phyloP scores from a whole-genome alignment of 2,329 filamentous ascomycete species.

The Cladobotryum protrusum region DNA sequence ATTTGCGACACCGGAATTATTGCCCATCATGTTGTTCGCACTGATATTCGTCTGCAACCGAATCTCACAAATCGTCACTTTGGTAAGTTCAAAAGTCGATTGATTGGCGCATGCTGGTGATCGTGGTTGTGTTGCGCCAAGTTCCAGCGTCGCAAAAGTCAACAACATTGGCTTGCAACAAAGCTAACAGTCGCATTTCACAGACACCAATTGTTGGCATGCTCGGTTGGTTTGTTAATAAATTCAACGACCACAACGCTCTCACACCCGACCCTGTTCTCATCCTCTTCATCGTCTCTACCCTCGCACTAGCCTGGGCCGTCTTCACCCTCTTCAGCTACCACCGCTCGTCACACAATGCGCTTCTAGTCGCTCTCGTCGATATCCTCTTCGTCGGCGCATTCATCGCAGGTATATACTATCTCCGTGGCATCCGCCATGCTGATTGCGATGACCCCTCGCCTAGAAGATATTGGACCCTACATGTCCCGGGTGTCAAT shows the following conservation, averaged over 20 bases:
- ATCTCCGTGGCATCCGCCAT: slow-evolving; percentile 50
- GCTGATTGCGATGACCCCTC: slow-evolving; percentile 62
- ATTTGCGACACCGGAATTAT: slow-evolving; percentile 34
- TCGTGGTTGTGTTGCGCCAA: neutral
- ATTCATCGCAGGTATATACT: slow-evolving; percentile 57
- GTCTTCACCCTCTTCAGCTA: slow-evolving; percentile 61
- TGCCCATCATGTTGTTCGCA: slow-evolving; percentile 53
- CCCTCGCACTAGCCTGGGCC: slow-evolving; percentile 57
- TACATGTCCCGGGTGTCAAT: slow-evolving; percentile 55
- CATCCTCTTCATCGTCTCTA: slow-evolving; percentile 60
- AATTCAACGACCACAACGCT: slow-evolving; percentile 49
- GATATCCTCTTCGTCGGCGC: slow-evolving; percentile 58
- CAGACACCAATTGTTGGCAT: slow-evolving; percentile 62
- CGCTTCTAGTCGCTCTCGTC: slow-evolving; percentile 54
- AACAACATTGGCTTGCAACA: neutral
- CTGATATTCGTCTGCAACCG: slow-evolving; percentile 58
- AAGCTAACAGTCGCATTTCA: neutral
- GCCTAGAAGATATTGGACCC: slow-evolving; percentile 42
- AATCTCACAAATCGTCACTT: slow-evolving; percentile 54
- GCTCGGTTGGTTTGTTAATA: slow-evolving; percentile 60
- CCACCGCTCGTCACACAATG: slow-evolving; percentile 55
- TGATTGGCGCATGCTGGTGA: no score
- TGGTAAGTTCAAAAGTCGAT: slow-evolving; percentile 44
- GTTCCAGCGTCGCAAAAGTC: neutral
- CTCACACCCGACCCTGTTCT: slow-evolving; percentile 58